Conservation (phyloP, 2,329 filamentous ascomycete species). For the Verruconis gallopava region DNA sequence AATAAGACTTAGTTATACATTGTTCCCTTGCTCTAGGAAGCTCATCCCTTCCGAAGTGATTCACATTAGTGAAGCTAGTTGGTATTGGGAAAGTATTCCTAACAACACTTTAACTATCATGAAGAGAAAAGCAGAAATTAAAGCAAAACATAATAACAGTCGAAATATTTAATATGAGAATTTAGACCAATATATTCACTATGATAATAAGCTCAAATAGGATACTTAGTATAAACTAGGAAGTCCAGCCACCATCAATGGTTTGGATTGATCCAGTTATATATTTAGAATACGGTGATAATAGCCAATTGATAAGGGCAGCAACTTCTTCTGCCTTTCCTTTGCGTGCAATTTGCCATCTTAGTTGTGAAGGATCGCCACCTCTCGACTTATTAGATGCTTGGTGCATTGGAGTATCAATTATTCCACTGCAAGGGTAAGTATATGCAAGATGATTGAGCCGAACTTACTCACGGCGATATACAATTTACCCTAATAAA, state of each 20-base stretch:
- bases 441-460: neutral
- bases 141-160: neutral
- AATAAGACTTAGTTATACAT: too few relatives aligned
- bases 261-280: conserved; percentile 33
- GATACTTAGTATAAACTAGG: conserved; percentile 2
- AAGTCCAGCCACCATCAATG: conserved; percentile 17
- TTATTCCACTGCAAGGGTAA: conserved; percentile 16
- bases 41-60: too few relatives aligned
- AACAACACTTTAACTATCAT: too few relatives aligned
- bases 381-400: neutral
- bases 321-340: conserved; percentile 26
- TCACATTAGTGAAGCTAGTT: too few relatives aligned
- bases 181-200: neutral
- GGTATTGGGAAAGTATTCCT: too few relatives aligned
- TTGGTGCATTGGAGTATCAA: conserved; percentile 12
- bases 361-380: neutral
- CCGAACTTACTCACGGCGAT: conserved; percentile 19
- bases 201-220: too few relatives aligned
- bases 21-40: too few relatives aligned
- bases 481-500: conserved; percentile 23
- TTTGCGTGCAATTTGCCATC: conserved; percentile 12
- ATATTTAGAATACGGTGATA: conserved; percentile 33
- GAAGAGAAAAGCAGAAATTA: too few relatives aligned
- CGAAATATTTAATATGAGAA: neutral
- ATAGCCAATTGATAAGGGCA: conserved; percentile 32